Conservation (phyloP, 73 alveolate genomes). For the Symbiodinium pilosum region DNA sequence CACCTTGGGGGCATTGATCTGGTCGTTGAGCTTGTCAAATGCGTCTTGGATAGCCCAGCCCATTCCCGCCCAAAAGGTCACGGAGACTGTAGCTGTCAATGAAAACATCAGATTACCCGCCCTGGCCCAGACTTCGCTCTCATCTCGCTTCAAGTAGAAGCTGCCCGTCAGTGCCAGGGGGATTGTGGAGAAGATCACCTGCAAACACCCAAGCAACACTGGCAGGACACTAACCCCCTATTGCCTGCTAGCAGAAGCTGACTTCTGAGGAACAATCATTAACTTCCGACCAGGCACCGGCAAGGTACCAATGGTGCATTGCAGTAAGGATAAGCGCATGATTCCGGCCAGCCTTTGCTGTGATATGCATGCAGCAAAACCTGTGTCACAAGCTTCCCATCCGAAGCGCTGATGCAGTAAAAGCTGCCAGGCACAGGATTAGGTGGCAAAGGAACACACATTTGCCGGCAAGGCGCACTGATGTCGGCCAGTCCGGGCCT, state of each 20-base stretch:
- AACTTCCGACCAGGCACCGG: neutral
- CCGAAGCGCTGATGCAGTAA: neutral
- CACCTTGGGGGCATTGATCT: slow-evolving; percentile 68
- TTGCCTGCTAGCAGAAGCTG: too few species aligned
- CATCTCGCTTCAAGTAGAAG: slow-evolving; percentile 76
- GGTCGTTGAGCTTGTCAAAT: slow-evolving; percentile 66
- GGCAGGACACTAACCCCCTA: too few species aligned
- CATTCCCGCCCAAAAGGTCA: slow-evolving; percentile 83
- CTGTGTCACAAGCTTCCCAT: neutral
- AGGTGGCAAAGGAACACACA: too few species aligned
- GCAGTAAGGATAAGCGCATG: slow-evolving; percentile 46
- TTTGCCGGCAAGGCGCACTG: neutral
- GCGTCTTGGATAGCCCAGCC: slow-evolving; percentile 93
- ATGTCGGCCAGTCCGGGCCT: slow-evolving; percentile 1
- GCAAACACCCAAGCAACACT: neutral
- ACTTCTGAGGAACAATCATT: too few species aligned
- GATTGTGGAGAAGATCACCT: slow-evolving; percentile 45
- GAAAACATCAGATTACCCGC: slow-evolving; percentile 86
- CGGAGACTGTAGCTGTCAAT: slow-evolving; percentile 72
- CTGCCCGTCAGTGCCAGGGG: slow-evolving; percentile 84
- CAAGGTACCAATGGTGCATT: slow-evolving; percentile 49
- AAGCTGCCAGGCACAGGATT: too few species aligned
- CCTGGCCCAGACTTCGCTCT: slow-evolving; percentile 84
- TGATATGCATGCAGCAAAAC: too few species aligned
- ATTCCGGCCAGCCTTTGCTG: slow-evolving; percentile 53